Evolutionary conservation across 257 asterid genomes (phyloP), one percentile per base, ranked within the genome.

Genomic region (Anisodus tanguticus): DNA sequence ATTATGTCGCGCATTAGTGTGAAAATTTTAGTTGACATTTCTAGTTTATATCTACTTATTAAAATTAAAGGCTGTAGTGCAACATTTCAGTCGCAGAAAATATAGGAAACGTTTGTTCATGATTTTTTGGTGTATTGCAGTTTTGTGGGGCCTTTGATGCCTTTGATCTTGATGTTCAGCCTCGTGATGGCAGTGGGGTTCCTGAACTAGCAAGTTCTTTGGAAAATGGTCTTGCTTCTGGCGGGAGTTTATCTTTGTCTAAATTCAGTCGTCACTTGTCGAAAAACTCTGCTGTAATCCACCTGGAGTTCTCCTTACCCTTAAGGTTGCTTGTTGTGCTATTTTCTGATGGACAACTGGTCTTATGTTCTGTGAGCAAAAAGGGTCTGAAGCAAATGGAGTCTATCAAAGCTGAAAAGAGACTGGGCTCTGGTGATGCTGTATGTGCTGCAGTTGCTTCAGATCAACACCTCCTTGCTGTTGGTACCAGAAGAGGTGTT

Each of bases 401-500:
- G 71, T 87, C 92, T 69, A 88, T 95, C 82, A 87, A 89, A 88
- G 91, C 89, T 83, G 98, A 95, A 87, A 93, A 88, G 91, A 88
- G 88, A 79, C 85, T 97, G 90, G 91, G 89, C 66, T 91, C 97
- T 77, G 91, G 92, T 85, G 98, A 95, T 79, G 96, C 90, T 86
- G 98, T 91, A 85, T 97, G 98, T 89, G 87, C 92, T 74, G 90
- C 99, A 59, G 92, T 97, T 86, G 98, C 99, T 89, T 90, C 94
- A 66, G 98, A 95, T 81, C 99, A 95, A 87, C 97, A 97, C 87
- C 93, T 97, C 88, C 97, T 97, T 89, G 99, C 98, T 84, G 97
- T 91, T 86, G 99, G 99, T 76, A 95, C 97, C 82, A 89, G 87
- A 81, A 93, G 89, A 87, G 99, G 99, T 70, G 86, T 90, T 62